Evolutionary conservation across 2,329 filamentous ascomycete genomes (phyloP).

Genomic region (Sordariomycetes sp.): DNA sequence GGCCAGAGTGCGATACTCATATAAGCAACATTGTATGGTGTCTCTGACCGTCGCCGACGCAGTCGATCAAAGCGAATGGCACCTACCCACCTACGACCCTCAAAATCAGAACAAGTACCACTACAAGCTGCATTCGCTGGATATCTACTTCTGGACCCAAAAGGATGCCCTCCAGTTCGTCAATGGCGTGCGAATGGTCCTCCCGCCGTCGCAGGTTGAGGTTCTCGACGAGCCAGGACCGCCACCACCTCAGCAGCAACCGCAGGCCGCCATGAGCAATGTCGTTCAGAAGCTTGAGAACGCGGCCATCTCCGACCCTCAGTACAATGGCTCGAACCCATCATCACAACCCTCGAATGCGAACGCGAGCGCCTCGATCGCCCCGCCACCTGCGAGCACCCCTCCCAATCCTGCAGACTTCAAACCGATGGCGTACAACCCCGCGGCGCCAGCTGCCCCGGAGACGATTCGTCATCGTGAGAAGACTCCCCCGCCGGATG

Average conservation of each 20-base stretch:
- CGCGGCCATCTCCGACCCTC: conserved; percentile 54
- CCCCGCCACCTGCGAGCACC: conserved; percentile 15
- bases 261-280: conserved; percentile 53
- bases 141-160: conserved; percentile 73
- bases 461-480: conserved; percentile 65
- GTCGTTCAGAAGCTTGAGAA: conserved; percentile 68
- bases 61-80: conserved; percentile 55
- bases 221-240: conserved; percentile 55
- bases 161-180: conserved; percentile 63
- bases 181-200: conserved; percentile 55
- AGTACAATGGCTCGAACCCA: conserved; percentile 25
- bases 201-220: conserved; percentile 51
- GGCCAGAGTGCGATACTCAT: conserved; percentile 58
- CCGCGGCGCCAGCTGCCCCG: conserved; percentile 66
- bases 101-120: conserved; percentile 70
- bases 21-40: conserved; percentile 65
- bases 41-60: conserved; percentile 53
- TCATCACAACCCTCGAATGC: conserved; percentile 8
- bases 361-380: neutral
- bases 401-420: conserved; percentile 33
- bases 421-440: conserved; percentile 66
- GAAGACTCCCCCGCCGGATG: conserved; percentile 70
- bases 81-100: conserved; percentile 63
- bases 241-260: conserved; percentile 29
- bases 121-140: conserved; percentile 66